Evolutionary conservation across 352 stramenopile genomes (phyloP).

Genomic region (Globisporangium yorkense): DNA sequence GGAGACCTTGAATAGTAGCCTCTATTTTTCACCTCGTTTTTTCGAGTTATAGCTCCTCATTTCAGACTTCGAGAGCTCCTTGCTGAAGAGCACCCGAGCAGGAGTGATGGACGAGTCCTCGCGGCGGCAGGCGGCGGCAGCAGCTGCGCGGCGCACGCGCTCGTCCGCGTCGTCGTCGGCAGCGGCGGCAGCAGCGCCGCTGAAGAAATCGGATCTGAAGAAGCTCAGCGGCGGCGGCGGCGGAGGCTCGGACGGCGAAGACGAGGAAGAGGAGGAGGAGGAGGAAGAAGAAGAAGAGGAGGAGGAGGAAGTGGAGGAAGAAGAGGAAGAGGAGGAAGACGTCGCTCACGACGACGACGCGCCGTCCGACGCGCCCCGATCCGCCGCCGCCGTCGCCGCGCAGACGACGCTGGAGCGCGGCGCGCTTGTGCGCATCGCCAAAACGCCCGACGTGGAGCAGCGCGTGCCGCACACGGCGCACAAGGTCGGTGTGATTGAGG

Average conservation of each 20-base stretch:
- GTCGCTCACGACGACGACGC: constrained; percentile 11
- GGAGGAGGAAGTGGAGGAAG: constrained; percentile 31
- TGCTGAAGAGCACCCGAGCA: too few relatives aligned
- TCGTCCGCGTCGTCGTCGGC: not conserved
- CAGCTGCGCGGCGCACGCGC: constrained; percentile 5
- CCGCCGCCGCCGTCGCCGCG: constrained; percentile 5
- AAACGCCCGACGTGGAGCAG: constrained; percentile 76
- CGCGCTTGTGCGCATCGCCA: constrained; percentile 61
- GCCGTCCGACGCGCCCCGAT: not conserved
- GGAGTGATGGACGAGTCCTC: constrained; percentile 4
- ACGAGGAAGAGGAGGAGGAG: constrained; percentile 47
- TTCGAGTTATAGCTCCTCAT: too few relatives aligned
- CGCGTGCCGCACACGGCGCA: constrained; percentile 72
- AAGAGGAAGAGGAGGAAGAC: constrained; percentile 42
- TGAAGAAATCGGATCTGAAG: not conserved
- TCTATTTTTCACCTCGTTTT: too few relatives aligned
- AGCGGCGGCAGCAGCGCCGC: constrained; percentile 4
- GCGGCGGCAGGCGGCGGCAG: constrained; percentile 23
- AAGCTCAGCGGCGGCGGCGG: too few relatives aligned
- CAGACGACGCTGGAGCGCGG: constrained; percentile 48
- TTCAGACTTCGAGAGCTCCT: too few relatives aligned
- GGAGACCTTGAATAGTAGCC: too few relatives aligned
- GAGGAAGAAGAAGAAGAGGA: constrained; percentile 49
- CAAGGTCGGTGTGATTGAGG: constrained; percentile 79
- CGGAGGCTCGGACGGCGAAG: constrained; percentile 24